Percentiles rank a stretch among this genome's conserved stretches.
These are phyloP conservation scores for Suillus weaverae DNA, from an alignment of 768 basidiomycete genomes.

Conservation along the genomic window DNA sequence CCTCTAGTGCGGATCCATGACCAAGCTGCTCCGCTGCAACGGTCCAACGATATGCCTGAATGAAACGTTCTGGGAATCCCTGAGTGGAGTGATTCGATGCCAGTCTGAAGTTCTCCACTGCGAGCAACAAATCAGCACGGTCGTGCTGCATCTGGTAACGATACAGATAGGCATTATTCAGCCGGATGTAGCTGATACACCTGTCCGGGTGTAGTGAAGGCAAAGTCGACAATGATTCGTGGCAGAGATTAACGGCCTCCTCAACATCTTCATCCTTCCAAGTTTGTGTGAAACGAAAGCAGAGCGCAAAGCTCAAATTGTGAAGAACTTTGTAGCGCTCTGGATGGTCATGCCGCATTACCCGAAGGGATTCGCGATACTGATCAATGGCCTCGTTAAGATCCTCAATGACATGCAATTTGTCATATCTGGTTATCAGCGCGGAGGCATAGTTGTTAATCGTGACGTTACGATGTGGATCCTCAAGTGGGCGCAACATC, in stretches of 20 bases:
- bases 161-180: constrained; percentile 19
- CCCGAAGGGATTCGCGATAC: constrained; percentile 13
- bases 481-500: constrained; percentile 1
- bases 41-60: not conserved
- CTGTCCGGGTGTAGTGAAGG: not conserved
- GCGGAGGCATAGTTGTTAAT: constrained; percentile 17
- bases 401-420: constrained; percentile 12
- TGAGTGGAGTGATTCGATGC: constrained; percentile 14
- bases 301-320: constrained; percentile 18
- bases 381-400: constrained; percentile 18
- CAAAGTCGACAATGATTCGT: constrained; percentile 3
- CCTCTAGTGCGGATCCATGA: constrained; percentile 3
- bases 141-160: constrained; percentile 23
- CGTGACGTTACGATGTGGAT: constrained; percentile 7
- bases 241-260: constrained; percentile 17
- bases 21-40: not conserved
- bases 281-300: constrained; percentile 12
- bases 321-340: constrained; percentile 5
- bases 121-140: constrained; percentile 15
- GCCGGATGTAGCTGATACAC: not conserved
- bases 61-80: not conserved
- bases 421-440: constrained; percentile 12
- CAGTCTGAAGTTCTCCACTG: constrained; percentile 23
- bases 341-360: constrained; percentile 11
- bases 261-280: constrained; percentile 19